Conservation (phyloP, 805 yeast species). For the Kluyveromyces starmeri region DNA sequence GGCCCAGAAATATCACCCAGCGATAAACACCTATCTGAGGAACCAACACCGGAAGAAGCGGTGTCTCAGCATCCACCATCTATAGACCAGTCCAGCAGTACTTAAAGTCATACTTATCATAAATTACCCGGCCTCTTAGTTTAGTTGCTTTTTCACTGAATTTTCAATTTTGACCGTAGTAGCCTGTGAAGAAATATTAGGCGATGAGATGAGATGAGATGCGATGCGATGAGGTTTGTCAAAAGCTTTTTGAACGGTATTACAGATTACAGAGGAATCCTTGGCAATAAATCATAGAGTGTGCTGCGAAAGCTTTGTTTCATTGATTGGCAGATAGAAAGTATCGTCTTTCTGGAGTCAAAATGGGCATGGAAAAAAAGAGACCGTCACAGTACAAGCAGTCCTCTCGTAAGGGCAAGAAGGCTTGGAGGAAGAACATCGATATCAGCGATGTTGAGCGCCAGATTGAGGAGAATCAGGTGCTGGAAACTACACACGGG, state of each 20-base stretch:
- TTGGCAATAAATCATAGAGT: too few relatives aligned
- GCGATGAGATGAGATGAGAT: constrained; percentile 16
- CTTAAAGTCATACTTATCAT: too few relatives aligned
- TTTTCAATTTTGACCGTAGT: background rate
- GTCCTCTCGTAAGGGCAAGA: constrained; percentile 84
- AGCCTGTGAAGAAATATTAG: background rate
- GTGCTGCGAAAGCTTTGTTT: too few relatives aligned
- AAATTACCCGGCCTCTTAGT: too few relatives aligned
- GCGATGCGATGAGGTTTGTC: constrained; percentile 9
- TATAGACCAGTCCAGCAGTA: too few relatives aligned
- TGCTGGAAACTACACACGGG: constrained; percentile 37
- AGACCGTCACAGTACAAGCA: constrained; percentile 59
- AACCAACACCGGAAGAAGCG: too few relatives aligned
- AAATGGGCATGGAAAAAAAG: constrained; percentile 17
- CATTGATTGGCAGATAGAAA: background rate
- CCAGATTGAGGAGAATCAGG: constrained; percentile 61
- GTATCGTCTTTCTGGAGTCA: background rate
- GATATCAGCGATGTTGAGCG: constrained; percentile 72
- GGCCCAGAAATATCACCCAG: too few relatives aligned
- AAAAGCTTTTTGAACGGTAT: too few relatives aligned
- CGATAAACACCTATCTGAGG: too few relatives aligned
- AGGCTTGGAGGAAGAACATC: constrained; percentile 93
- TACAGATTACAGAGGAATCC: too few relatives aligned
- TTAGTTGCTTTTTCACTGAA: constrained; percentile 1
- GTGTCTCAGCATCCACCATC: too few relatives aligned